Evolutionary conservation across 2,329 filamentous ascomycete species (phyloP).

Genomic region (Alternaria viburni): DNA sequence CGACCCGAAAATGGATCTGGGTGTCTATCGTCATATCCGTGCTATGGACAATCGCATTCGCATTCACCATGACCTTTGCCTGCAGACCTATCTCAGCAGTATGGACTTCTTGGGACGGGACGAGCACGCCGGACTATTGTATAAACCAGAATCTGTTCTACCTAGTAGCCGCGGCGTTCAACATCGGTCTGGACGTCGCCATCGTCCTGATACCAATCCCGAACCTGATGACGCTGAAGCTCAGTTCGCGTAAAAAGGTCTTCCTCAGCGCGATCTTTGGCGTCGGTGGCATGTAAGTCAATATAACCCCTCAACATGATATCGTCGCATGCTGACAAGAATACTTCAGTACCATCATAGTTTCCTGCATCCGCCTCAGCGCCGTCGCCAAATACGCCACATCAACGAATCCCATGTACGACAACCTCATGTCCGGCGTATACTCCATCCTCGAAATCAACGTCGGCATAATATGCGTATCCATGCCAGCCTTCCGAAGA

Average conservation of each 20-base stretch:
- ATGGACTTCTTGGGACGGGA: conserved; percentile 30
- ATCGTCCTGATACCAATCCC: conserved; percentile 25
- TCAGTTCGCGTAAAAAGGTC: conserved; percentile 36
- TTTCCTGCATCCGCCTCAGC: conserved; percentile 51
- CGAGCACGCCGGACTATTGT: conserved; percentile 25
- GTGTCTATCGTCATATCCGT: conserved; percentile 18
- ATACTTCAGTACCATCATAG: conserved; percentile 34
- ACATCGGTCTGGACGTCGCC: conserved; percentile 25
- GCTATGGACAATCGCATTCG: conserved; percentile 19
- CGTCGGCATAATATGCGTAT: conserved; percentile 25
- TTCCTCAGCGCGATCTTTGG: conserved; percentile 41
- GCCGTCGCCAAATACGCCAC: conserved; percentile 50
- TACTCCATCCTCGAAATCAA: conserved; percentile 24
- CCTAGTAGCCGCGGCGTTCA: conserved; percentile 16
- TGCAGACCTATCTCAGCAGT: conserved; percentile 24
- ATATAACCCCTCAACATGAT: background rate
- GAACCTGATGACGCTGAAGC: conserved; percentile 20
- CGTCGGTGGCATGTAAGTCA: conserved; percentile 45
- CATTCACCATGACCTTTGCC: conserved; percentile 25
- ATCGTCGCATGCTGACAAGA: conserved; percentile 3
- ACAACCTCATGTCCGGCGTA: conserved; percentile 26
- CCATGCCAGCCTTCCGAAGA: conserved; percentile 23
- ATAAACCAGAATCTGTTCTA: conserved; percentile 28
- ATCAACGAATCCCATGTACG: conserved; percentile 48
- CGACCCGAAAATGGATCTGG: conserved; percentile 10